Percentiles rank a stretch among this genome's conserved stretches.
These are phyloP conservation scores for Globisporangium nodosum DNA, from an alignment of 352 stramenopile species.

Conservation along the genomic window DNA sequence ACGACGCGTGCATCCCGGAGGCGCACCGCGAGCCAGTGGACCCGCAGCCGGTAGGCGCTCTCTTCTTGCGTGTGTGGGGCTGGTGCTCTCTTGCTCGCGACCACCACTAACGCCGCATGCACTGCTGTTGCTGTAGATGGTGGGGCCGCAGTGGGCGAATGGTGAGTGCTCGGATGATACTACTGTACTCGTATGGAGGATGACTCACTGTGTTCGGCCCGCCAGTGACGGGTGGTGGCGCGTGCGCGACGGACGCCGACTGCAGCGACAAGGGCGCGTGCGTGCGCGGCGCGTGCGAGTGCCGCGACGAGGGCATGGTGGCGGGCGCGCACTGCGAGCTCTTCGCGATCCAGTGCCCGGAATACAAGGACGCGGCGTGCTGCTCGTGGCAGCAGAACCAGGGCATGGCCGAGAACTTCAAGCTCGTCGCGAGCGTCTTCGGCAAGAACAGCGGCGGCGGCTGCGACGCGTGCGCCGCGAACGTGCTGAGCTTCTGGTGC, in stretches of 20 bases:
- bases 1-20: conserved; percentile 66
- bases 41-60: conserved; percentile 24
- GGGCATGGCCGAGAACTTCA: conserved; percentile 83
- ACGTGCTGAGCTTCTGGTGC: conserved; percentile 87
- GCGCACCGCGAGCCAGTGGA: conserved; percentile 32
- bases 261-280: conserved; percentile 58
- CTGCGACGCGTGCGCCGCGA: conserved; percentile 77
- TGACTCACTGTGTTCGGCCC: too few species aligned
- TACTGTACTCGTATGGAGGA: not conserved
- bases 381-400: conserved; percentile 91
- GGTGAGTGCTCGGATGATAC: conserved; percentile 13
- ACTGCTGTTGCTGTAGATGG: conserved; percentile 20
- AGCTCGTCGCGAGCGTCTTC: conserved; percentile 66
- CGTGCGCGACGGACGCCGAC: conserved; percentile 42
- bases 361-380: conserved; percentile 70
- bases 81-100: not conserved
- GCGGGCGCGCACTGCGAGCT: conserved; percentile 68
- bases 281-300: conserved; percentile 36
- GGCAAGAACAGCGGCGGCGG: conserved; percentile 57
- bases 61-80: not conserved
- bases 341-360: conserved; percentile 80
- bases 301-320: conserved; percentile 56
- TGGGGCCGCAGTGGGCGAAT: conserved; percentile 33
- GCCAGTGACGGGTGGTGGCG: conserved; percentile 60
- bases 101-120: not conserved